Evolutionary conservation across 371 early-diverging fungal species (phyloP).

Genomic region (Mortierella sp.): DNA sequence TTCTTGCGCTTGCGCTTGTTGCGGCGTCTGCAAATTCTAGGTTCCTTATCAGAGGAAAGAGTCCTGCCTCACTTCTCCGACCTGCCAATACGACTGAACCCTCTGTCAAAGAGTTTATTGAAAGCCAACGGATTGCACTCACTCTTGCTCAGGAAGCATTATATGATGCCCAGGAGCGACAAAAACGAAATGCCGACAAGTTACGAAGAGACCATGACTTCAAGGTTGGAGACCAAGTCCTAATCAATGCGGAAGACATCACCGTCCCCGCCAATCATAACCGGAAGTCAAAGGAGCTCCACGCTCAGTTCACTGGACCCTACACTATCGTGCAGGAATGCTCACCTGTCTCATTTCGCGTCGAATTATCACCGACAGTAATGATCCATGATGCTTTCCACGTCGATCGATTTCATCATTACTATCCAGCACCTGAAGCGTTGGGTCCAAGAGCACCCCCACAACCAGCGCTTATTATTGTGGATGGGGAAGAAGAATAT

Average conservation of each 20-base stretch:
- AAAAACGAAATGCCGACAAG: not conserved
- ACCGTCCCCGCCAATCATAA: not conserved
- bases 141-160: conserved; percentile 6
- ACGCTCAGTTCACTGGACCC: not conserved
- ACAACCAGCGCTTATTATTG: not conserved
- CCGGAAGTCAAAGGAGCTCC: not conserved
- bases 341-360: not conserved
- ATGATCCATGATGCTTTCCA: not conserved
- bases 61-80: not conserved
- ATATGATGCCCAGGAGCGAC: not conserved
- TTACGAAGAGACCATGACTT: not conserved
- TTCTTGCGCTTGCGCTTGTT: too few species aligned
- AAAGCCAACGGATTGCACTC: conserved; percentile 3
- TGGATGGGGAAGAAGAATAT: not conserved
- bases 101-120: too few species aligned
- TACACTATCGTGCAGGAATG: not conserved
- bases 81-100: not conserved
- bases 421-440: not conserved
- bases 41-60: too few species aligned
- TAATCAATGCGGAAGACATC: conserved; percentile 1
- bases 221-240: not conserved
- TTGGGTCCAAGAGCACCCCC: not conserved
- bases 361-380: not conserved
- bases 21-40: too few species aligned
- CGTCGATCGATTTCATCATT: not conserved